Evolutionary conservation across 257 asterid species (phyloP).

Genomic region (Thymus quinquecostatus): DNA sequence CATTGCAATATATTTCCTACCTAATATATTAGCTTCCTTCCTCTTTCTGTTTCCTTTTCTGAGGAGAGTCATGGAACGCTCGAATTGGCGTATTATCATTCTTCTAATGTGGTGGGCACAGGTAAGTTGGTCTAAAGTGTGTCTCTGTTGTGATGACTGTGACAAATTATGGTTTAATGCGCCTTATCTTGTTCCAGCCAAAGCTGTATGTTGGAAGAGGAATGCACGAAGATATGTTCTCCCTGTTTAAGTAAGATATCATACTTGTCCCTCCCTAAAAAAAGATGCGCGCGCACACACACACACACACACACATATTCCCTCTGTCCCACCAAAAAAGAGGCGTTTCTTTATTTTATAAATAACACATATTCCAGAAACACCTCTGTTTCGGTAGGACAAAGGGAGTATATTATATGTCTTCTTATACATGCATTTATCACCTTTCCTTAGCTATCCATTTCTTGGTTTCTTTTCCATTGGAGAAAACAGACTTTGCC

Average conservation of each 20-base stretch:
- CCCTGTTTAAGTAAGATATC: slow-evolving; percentile 85
- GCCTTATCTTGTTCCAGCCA: slow-evolving; percentile 60
- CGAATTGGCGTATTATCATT: slow-evolving; percentile 69
- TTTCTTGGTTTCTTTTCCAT: neutral
- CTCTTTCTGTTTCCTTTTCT: slow-evolving; percentile 81
- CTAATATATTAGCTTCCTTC: slow-evolving; percentile 79
- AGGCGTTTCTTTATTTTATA: no score
- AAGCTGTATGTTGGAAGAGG: slow-evolving; percentile 98
- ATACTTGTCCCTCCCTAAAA: neutral
- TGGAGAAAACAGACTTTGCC: neutral
- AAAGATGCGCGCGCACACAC: neutral
- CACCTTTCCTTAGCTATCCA: slow-evolving; percentile 3
- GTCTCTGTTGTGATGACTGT: slow-evolving; percentile 13
- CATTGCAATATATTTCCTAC: slow-evolving; percentile 82
- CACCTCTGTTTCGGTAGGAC: no score
- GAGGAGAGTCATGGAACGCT: slow-evolving; percentile 83
- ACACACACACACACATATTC: neutral
- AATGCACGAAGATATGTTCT: slow-evolving; percentile 92
- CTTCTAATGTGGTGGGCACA: slow-evolving; percentile 98
- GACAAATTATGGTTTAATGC: slow-evolving; percentile 30
- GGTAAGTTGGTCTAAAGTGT: slow-evolving; percentile 46
- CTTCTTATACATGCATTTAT: neutral
- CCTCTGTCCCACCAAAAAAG: no score
- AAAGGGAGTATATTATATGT: no score
- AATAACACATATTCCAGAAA: no score